Base-by-base conservation (phyloP, 306 rosid genomes). In the Cicer pinnatifidum region DNA sequence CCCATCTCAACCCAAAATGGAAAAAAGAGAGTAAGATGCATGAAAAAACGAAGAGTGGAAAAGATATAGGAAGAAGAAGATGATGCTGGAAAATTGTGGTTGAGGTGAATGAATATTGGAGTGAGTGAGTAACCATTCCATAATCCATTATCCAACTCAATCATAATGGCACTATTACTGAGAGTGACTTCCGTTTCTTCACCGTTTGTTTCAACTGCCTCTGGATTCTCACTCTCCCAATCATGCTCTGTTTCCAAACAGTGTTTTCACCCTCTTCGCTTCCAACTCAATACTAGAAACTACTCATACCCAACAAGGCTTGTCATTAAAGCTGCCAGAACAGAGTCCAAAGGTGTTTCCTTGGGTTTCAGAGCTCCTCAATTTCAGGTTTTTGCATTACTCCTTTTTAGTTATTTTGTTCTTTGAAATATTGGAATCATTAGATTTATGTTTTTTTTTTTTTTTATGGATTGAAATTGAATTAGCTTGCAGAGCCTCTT, bases 401-500 rank as follows among this genome's bases (percentile, higher is more conserved):
- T 9, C 45, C 10, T 6, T 41, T 41, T 41, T 28, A 28, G 3
- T 28, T 28, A 28, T 28, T 28, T 28, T 28, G 3, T 28, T 28
- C 5, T 28, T 28, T 28, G 35, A 28, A 28, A 28, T 28, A 28
- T 28, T 28, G 35, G 35, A 28, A 28, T 28, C 35, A 28, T 28
- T 28, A 28, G 5, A 28, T 28, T 28, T 28, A 28, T 28, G 35
- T 3, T 28, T 28, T 3, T 28, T 28, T 3, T 28, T 28, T 28
- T 28, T 28, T 28, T 28, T 0, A 28, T 28, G 35, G 35, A 28
- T 74, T 82, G 77, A 46, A 78, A 73, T 69, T 77, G 77, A 52
- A 61, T 70, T 77, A 92, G 97, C 87, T 92, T 79, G 82, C 97
- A 40, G 98, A 93, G 88, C 98, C 98, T 63, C 92, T 89, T 38